Conservation (phyloP, 345 rosid species). For the Citrus mangshanensis region DNA sequence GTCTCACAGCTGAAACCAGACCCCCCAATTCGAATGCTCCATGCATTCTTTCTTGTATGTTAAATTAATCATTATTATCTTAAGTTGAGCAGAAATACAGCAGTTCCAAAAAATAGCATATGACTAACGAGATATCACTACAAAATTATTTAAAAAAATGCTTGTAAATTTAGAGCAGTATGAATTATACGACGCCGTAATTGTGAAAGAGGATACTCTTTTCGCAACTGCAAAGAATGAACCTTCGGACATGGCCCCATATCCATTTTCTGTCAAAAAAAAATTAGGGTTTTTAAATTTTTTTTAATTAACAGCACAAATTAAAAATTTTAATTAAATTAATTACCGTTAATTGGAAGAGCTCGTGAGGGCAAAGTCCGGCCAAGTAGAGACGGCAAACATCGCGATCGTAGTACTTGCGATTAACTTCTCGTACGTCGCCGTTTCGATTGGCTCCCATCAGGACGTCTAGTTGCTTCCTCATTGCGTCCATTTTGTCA, state of each 20-base stretch:
- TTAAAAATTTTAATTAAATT: not conserved
- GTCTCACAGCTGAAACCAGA: no score
- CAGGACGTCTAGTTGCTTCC: slow-evolving; percentile 98
- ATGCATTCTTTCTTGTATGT: no score
- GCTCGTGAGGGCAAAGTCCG: slow-evolving; percentile 99
- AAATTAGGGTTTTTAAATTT: not conserved
- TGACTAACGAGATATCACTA: not conserved
- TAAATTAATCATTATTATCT: no score
- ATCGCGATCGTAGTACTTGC: slow-evolving; percentile 98
- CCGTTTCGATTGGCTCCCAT: slow-evolving; percentile 99
- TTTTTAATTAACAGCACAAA: not conserved
- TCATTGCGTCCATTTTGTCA: slow-evolving; percentile 79
- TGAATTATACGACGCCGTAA: not conserved
- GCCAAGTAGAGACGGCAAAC: slow-evolving; percentile 94
- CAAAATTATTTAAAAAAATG: not conserved
- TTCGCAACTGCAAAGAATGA: slow-evolving; percentile 92
- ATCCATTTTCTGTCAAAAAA: slow-evolving; percentile 85
- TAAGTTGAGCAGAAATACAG: not conserved
- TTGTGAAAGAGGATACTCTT: slow-evolving; percentile 75
- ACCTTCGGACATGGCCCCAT: slow-evolving; percentile 99
- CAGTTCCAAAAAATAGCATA: not conserved
- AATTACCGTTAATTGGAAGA: slow-evolving; percentile 85
- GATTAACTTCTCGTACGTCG: slow-evolving; percentile 93
- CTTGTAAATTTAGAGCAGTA: not conserved
- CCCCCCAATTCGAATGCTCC: no score